Evolutionary conservation across 495 filamentous ascomycete species (phyloP), one percentile per base, ranked within the genome.

Genomic region (Podospora anserina): DNA sequence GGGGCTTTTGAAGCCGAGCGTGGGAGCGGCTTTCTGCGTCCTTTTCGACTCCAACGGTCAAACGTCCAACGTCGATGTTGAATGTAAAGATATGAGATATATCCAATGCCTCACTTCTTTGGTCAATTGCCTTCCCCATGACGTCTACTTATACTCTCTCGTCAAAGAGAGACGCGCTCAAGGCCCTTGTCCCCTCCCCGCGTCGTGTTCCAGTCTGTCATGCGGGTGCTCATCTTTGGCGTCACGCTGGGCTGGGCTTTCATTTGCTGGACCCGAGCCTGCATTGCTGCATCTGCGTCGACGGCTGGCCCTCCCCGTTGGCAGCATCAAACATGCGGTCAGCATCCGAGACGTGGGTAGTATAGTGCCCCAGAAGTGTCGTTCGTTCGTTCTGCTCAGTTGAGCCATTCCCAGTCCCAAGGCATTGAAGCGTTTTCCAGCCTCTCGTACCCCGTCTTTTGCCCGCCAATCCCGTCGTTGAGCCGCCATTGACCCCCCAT

Each of bases 241-340:
- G 68, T 66, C 55, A 59, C 64, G 65, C 65, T 64, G 55, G 39
- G 23, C 39, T 63, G 54, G 64, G 28, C 64, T 63, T 56, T 63
- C 65, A 68, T 66, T 71, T 63, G 63, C 54, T 18, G 27, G 32
- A 34, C 63, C 26, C 63, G 49, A 63, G 59, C 49, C 32, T 61
- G 64, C 30, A 49, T 63, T 32, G 9, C 27, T 63, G 59, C 59
- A 28, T 32, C 20, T 61, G 23, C 23, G 27, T 28, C 59, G 53
- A 53, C 56, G 68, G 63, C 56, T 70, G 64, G 61, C 49, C 63
- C 32, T 32, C 62, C 30, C 62, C 56, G 30, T 54, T 61, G 59
- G 28, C 23, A 61, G 59, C 59, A 16, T 23, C 49, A 65, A 67
- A 67, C 66, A 65, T 71, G 69, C 69, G 69, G 69, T 71, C 69